Evolutionary conservation across 495 filamentous ascomycete species (phyloP), one percentile per base, ranked within the genome.

Genomic region (Tuber indicum): DNA sequence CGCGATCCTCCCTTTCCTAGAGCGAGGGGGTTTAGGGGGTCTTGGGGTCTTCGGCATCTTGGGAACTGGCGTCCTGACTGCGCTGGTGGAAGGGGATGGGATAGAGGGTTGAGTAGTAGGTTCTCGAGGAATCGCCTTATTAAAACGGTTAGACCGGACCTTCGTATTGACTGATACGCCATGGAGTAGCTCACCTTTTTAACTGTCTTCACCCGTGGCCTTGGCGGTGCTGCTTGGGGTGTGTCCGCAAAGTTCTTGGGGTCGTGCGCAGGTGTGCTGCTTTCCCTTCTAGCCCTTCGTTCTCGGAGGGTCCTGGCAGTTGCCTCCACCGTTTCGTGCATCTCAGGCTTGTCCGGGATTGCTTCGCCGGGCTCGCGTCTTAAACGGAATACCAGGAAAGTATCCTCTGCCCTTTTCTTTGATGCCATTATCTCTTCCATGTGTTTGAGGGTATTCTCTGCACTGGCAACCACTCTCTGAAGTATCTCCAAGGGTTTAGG

Each of bases 1-100:
- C n/a, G 82, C 82, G 39, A 84, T 83, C 43, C 82, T 74, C 8
- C 82, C 82, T 70, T 83, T 83, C 43, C 82, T 74, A 8, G 82
- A 84, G 17, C 82, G 79, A 14, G 79, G 82, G 26, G 82, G 79
- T 43, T 81, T 82, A 6, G 82, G 77, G 17, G 66, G 77, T 41
- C 72, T 75, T 23, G 79, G 78, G 42, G 69, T 71, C 72, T 72
- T 75, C 16, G 70, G 77, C 49, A 49, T 71, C 46, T 58, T 70
- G 49, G 69, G 62, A 42, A 39, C 73, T 73, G 78, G 52, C 16
- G 58, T 66, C 32, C 58, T 66, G 77, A 52, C 17, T 44, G 74
- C 58, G n/a, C 52, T 62, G 52, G 52, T 62, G 19, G 74, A 17
- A 45, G 45, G 70, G 36, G 76, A 74, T 75, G 73, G 32, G 73